Evolutionary conservation across 2,329 filamentous ascomycete species (phyloP), one percentile per base, ranked within the genome.

Genomic region (Teratosphaeriaceae sp.): DNA sequence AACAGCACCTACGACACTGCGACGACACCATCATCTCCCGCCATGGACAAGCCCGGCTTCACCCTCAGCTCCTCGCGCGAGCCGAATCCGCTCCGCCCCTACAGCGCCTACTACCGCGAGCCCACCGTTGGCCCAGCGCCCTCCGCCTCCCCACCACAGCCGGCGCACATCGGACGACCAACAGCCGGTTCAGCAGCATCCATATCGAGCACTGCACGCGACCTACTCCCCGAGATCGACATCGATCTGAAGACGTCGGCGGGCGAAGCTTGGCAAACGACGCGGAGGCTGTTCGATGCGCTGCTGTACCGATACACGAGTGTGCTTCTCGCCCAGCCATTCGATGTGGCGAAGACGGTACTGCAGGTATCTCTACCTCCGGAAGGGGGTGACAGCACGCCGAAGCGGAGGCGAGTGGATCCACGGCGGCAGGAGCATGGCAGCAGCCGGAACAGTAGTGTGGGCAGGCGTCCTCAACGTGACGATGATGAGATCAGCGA

Each of bases 311-410:
- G 92, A 62, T 98, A 98, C 68, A 84, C 83, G 12, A 88, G 84
- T 45, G 82, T 95, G 19, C 66, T 97, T 58, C 82, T 95, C 62
- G 85, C 88, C 42, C 92, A 98, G 67, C 92, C 92, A 12, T 97
- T 98, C 64, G 92, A 97, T 71, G 89, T 96, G 45, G 88, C 90
- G 59, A 97, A 96, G 75, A 92, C 84, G 12, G 79, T 97, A 43
- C 69, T 98, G 55, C 92, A 98, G 67, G 80, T 88, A 40, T 79
- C 78, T 50, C 67, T 78, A 40, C 70, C 54, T 13, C 43, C 51
- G 12, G 56, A 63, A 22, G 61, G 61, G 29, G 56, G 55, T 40
- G 55, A 55, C 42, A 60, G 51, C 41, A 55, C 52, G 15, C 49
- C 47, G 36, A 57, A 64, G 29, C 58, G 59, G 38, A 59, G 55